phyloP scores from a whole-genome alignment of 1,284 basidiomycete genomes.

The Somion occarium region DNA sequence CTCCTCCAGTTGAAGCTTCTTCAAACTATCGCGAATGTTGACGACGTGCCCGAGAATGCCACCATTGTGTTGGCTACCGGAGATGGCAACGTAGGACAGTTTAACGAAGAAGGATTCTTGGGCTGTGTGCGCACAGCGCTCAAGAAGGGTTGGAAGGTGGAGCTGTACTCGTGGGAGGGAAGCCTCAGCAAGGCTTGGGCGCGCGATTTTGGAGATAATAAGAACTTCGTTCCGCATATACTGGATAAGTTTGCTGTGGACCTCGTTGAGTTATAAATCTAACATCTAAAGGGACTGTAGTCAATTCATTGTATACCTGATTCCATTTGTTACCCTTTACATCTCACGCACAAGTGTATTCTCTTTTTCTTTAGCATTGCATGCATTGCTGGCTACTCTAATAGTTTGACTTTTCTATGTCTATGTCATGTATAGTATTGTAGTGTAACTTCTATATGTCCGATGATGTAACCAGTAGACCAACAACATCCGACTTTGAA shows the following conservation, averaged over 20 bases:
- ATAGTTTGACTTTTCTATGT: no score
- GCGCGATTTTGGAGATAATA: conserved; percentile 53
- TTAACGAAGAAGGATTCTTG: conserved; percentile 84
- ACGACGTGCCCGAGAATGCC: conserved; percentile 54
- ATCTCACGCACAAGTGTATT: no score
- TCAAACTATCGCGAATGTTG: conserved; percentile 69
- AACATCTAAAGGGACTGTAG: no score
- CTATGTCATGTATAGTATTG: no score
- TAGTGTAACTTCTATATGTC: no score
- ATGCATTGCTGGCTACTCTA: neutral
- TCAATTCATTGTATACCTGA: neutral
- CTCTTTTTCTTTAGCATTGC: neutral
- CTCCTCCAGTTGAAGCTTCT: conserved; percentile 83
- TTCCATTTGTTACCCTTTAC: no score
- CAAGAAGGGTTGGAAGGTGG: conserved; percentile 82
- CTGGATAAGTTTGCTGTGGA: conserved; percentile 29
- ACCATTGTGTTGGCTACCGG: conserved; percentile 88
- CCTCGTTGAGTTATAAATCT: conserved; percentile 27
- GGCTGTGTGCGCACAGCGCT: conserved; percentile 79
- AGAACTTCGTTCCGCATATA: conserved; percentile 25
- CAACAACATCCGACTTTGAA: no score
- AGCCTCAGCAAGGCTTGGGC: conserved; percentile 71
- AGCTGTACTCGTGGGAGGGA: conserved; percentile 82
- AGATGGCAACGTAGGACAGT: conserved; percentile 84
- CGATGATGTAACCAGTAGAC: no score